phyloP scores from a whole-genome alignment of 148 eudicot species.

The Salicornia ramosissima region DNA sequence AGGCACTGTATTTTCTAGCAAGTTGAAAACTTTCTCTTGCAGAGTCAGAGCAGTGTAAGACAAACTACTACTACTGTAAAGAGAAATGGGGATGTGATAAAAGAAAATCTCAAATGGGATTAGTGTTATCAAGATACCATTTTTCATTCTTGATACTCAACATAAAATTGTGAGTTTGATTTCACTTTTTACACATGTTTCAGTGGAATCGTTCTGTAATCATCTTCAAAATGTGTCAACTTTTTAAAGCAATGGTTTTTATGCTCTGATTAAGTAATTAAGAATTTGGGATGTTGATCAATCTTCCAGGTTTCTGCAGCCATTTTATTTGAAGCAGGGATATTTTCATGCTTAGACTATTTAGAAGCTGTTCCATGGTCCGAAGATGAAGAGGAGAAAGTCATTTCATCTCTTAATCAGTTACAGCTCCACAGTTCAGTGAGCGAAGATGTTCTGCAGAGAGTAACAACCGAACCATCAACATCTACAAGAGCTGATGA shows the following conservation, averaged over 20 bases:
- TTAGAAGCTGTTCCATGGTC: conserved; percentile 93
- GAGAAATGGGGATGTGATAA: neutral
- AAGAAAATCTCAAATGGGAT: neutral
- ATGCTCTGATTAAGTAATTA: too few relatives aligned
- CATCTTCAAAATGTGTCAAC: neutral
- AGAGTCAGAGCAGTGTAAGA: too few relatives aligned
- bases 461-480: conserved; percentile 62
- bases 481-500: conserved; percentile 58
- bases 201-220: neutral
- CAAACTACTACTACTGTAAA: too few relatives aligned
- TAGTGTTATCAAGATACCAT: too few relatives aligned
- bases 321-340: conserved; percentile 70
- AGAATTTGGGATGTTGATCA: neutral
- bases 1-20: neutral
- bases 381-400: conserved; percentile 72
- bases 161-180: neutral
- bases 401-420: conserved; percentile 55
- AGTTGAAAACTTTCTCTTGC: neutral
- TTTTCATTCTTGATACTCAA: neutral
- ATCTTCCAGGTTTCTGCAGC: conserved; percentile 68
- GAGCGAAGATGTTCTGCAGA: conserved; percentile 55
- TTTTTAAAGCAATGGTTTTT: neutral
- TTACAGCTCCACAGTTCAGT: conserved; percentile 53
- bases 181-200: neutral
- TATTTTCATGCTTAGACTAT: conserved; percentile 68